Evolutionary conservation across 495 filamentous ascomycete genomes (phyloP).

Genomic region (Xylaria longipes): DNA sequence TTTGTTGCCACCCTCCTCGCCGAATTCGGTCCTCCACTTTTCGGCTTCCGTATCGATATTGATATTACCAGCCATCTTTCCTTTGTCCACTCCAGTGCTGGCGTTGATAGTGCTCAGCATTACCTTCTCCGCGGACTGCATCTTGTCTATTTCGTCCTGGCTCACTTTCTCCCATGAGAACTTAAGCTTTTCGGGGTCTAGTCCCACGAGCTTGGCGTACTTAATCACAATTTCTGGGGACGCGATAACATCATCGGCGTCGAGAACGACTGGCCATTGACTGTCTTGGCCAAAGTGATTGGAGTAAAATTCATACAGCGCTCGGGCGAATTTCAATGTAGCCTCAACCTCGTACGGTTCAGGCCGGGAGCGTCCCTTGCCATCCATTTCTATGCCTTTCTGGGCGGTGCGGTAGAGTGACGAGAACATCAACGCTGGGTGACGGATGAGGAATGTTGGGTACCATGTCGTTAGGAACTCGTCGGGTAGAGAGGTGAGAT

Average conservation of each 20-base stretch:
- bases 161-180: slow-evolving; percentile 48
- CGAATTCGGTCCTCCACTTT: slow-evolving; percentile 58
- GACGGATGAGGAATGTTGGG: slow-evolving; percentile 51
- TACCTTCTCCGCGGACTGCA: slow-evolving; percentile 14
- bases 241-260: slow-evolving; percentile 55
- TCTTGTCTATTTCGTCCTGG: slow-evolving; percentile 24
- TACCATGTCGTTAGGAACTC: slow-evolving; percentile 45
- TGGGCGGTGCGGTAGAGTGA: slow-evolving; percentile 44
- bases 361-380: slow-evolving; percentile 28
- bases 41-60: slow-evolving; percentile 47
- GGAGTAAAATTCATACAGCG: slow-evolving; percentile 47
- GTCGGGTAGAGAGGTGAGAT: slow-evolving; percentile 49
- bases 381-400: slow-evolving; percentile 13
- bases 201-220: slow-evolving; percentile 44
- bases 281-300: slow-evolving; percentile 32
- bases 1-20: slow-evolving; percentile 42
- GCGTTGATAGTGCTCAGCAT: slow-evolving; percentile 44
- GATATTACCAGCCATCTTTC: slow-evolving; percentile 44
- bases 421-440: slow-evolving; percentile 50
- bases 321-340: slow-evolving; percentile 44
- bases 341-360: slow-evolving; percentile 26
- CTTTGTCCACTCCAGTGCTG: slow-evolving; percentile 46
- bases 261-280: slow-evolving; percentile 46
- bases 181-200: slow-evolving; percentile 42
- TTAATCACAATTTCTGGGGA: slow-evolving; percentile 40